Conservation (phyloP, 2,329 filamentous ascomycete genomes). For the Aspergillus tanneri region DNA sequence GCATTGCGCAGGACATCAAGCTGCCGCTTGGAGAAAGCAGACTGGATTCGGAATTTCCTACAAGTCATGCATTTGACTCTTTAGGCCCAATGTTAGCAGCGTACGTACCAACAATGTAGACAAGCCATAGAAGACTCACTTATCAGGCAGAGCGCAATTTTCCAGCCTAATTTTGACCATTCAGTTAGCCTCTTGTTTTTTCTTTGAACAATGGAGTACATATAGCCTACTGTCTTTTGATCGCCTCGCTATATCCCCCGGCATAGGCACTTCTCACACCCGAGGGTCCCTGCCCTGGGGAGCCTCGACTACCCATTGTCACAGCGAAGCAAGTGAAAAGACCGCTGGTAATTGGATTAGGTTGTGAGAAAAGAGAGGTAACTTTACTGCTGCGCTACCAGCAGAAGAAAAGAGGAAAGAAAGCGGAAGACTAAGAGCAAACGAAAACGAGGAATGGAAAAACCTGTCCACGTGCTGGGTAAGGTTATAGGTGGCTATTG, state of each 20-base stretch:
- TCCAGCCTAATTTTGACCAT: slow-evolving; percentile 24
- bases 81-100: slow-evolving; percentile 2
- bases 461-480: too few species aligned
- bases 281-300: background rate
- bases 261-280: slow-evolving; percentile 20
- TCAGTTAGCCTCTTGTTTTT: background rate
- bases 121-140: slow-evolving; percentile 23
- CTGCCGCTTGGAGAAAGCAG: slow-evolving; percentile 50
- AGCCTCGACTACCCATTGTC: background rate
- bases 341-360: too few species aligned
- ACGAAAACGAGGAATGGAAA: too few species aligned
- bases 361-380: background rate
- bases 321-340: too few species aligned
- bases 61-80: slow-evolving; percentile 52
- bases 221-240: slow-evolving; percentile 24
- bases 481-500: too few species aligned
- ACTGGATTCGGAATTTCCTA: slow-evolving; percentile 38
- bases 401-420: too few species aligned
- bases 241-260: slow-evolving; percentile 26
- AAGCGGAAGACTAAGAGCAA: too few species aligned
- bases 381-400: too few species aligned
- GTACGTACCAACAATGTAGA: background rate
- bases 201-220: background rate
- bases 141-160: slow-evolving; percentile 30
- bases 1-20: slow-evolving; percentile 36